These are phyloP conservation scores for Cicer arietinum DNA, from an alignment of 306 rosid species.

Conservation along the genomic window DNA sequence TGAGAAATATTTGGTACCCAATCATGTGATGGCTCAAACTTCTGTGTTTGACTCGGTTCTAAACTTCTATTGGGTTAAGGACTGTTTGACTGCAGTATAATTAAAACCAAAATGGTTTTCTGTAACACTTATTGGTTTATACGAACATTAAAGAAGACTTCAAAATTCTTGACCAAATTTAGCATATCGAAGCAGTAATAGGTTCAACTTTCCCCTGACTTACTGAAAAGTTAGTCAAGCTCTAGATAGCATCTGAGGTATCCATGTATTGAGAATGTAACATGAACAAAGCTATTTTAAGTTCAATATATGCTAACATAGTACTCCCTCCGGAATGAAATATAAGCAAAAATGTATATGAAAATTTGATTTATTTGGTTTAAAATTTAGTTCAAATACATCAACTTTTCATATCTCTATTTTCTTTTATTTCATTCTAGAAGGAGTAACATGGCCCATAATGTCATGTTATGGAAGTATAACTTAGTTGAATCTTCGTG, in stretches of 20 bases:
- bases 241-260: background rate
- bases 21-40: background rate
- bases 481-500: background rate
- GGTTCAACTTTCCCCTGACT: constrained; percentile 21
- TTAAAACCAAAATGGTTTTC: constrained; percentile 3
- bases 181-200: background rate
- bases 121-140: constrained; percentile 24
- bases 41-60: background rate
- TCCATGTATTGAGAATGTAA: constrained; percentile 29
- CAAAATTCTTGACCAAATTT: constrained; percentile 23
- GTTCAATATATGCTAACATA: background rate
- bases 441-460: too few species aligned
- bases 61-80: constrained; percentile 7
- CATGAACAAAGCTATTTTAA: constrained; percentile 6
- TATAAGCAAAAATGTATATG: too few species aligned
- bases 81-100: constrained; percentile 20
- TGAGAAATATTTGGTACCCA: background rate
- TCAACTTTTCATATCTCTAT: too few species aligned
- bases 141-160: background rate
- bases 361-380: too few species aligned
- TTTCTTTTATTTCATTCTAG: too few species aligned
- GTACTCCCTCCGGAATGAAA: too few species aligned
- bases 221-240: constrained; percentile 29
- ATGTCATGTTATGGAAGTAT: too few species aligned
- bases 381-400: too few species aligned